These are phyloP conservation scores for Microbotryum lychnidis-dioicae DNA, from an alignment of 1,284 basidiomycete species.

Conservation along the genomic window DNA sequence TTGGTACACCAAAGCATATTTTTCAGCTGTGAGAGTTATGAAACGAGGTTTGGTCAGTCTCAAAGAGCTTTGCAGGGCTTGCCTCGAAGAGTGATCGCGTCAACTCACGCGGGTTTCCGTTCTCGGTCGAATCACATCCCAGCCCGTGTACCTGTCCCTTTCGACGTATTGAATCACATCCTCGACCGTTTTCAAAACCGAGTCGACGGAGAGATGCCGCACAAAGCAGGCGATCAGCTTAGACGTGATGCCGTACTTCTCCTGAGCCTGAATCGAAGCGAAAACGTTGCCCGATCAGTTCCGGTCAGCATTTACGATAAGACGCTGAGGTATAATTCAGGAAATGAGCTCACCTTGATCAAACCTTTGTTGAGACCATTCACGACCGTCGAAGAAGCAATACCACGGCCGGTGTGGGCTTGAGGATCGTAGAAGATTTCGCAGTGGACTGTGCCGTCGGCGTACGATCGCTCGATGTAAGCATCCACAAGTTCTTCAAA, in stretches of 20 bases:
- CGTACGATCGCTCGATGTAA: conserved; percentile 23
- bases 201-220: conserved; percentile 25
- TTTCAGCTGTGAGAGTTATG: conserved; percentile 10
- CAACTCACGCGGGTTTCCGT: conserved; percentile 26
- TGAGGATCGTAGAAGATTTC: conserved; percentile 34
- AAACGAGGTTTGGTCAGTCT: not conserved
- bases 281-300: not conserved
- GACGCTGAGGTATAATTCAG: not conserved
- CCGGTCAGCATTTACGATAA: not conserved
- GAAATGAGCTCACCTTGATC: conserved; percentile 5
- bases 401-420: conserved; percentile 28
- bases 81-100: too few relatives aligned
- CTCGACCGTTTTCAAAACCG: conserved; percentile 23
- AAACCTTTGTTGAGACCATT: conserved; percentile 29
- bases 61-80: not conserved
- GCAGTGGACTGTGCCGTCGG: conserved; percentile 29
- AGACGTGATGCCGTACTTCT: conserved; percentile 30
- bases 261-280: conserved; percentile 8
- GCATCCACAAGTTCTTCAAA: conserved; percentile 29
- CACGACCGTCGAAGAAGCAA: conserved; percentile 26
- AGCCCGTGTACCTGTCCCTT: conserved; percentile 28
- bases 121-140: conserved; percentile 29
- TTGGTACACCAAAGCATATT: conserved; percentile 26
- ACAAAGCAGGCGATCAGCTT: conserved; percentile 32
- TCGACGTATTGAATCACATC: conserved; percentile 22